Conservation (phyloP, 495 filamentous ascomycete species). For the Melanomma pulvis-pyrius region DNA sequence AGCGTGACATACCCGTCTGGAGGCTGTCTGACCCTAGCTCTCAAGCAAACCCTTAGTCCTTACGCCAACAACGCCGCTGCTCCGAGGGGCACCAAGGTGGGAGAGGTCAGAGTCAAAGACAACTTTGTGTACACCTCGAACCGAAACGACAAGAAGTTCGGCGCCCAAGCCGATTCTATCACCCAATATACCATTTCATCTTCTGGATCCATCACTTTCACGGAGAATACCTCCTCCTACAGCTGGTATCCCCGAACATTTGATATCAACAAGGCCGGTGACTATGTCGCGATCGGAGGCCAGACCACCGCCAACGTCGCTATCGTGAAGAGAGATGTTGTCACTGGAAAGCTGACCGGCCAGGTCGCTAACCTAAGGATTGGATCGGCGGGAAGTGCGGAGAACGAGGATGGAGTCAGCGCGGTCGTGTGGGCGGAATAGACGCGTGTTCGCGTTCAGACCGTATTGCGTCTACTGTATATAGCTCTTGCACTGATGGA, state of each 20-base stretch:
- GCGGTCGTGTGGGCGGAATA: slow-evolving; percentile 64
- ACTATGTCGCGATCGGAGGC: slow-evolving; percentile 63
- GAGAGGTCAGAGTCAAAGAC: slow-evolving; percentile 38
- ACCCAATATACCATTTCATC: slow-evolving; percentile 23
- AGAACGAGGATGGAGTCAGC: slow-evolving; percentile 57
- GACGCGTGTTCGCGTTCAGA: neutral
- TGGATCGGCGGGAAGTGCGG: slow-evolving; percentile 36
- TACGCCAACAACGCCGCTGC: slow-evolving; percentile 32
- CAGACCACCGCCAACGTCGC: slow-evolving; percentile 62
- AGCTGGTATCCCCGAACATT: slow-evolving; percentile 61
- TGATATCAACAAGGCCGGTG: slow-evolving; percentile 64
- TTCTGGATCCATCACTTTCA: slow-evolving; percentile 31
- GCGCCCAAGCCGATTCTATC: slow-evolving; percentile 15
- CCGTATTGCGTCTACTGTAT: neutral
- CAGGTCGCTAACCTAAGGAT: slow-evolving; percentile 47
- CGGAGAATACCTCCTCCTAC: slow-evolving; percentile 9
- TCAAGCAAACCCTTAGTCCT: slow-evolving; percentile 22
- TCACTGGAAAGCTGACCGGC: slow-evolving; percentile 59
- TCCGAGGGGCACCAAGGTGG: slow-evolving; percentile 7
- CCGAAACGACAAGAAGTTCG: slow-evolving; percentile 27
- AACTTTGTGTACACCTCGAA: slow-evolving; percentile 33
- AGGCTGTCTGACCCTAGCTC: slow-evolving; percentile 26
- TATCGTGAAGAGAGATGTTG: slow-evolving; percentile 59
- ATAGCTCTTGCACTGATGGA: neutral
- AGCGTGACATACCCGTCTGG: slow-evolving; percentile 42